Evolutionary conservation across 345 rosid species (phyloP).

Genomic region (Salix purpurea): DNA sequence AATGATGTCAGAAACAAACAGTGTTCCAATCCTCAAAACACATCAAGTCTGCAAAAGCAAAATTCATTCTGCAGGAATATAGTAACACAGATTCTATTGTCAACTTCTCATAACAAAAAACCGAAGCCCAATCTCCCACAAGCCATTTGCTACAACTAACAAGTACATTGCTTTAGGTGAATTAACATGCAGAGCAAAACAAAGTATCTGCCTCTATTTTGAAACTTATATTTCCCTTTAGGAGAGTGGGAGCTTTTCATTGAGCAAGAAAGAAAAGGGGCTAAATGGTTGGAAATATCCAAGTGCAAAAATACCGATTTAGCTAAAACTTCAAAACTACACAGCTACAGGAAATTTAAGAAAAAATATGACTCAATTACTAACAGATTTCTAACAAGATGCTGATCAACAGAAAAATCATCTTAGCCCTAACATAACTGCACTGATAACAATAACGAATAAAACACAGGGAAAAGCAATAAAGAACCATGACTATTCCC

Average conservation of each 20-base stretch:
- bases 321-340: background rate
- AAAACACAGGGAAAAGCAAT: background rate
- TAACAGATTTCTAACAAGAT: background rate
- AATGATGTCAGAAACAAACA: background rate
- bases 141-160: background rate
- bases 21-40: background rate
- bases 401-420: background rate
- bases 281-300: background rate
- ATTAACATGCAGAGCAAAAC: background rate
- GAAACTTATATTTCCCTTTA: background rate
- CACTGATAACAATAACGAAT: background rate
- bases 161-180: background rate
- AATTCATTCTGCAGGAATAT: background rate
- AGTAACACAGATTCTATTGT: background rate
- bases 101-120: background rate
- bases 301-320: background rate
- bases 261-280: background rate
- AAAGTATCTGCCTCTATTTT: background rate
- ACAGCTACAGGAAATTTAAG: background rate
- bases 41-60: background rate
- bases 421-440: background rate
- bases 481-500: background rate
- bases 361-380: background rate
- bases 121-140: background rate
- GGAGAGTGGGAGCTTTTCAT: background rate